Evolutionary conservation across 495 filamentous ascomycete species (phyloP).

Genomic region (Daldinia decipiens): DNA sequence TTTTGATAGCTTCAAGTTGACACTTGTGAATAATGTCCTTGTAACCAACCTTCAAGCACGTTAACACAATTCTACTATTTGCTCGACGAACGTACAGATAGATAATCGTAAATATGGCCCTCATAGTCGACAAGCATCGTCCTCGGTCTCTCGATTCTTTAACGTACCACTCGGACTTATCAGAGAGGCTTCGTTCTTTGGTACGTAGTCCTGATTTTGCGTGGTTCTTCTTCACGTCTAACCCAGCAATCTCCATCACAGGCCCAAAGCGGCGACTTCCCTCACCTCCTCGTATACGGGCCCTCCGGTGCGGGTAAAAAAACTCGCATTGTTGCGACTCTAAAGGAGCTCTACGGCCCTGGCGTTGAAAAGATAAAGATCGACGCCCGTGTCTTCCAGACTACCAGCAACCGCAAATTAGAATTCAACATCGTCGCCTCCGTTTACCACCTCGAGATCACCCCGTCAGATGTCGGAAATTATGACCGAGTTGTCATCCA

Average conservation of each 20-base stretch:
- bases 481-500: slow-evolving; percentile 96
- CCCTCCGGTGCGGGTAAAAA: slow-evolving; percentile 98
- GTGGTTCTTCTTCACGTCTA: slow-evolving; percentile 17
- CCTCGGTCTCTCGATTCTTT: slow-evolving; percentile 88
- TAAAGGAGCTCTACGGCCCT: slow-evolving; percentile 90
- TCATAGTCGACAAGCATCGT: slow-evolving; percentile 94
- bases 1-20: neutral
- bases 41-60: neutral
- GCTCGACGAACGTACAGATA: neutral
- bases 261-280: slow-evolving; percentile 97
- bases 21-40: slow-evolving; percentile 8
- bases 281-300: slow-evolving; percentile 95
- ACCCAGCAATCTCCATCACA: slow-evolving; percentile 50
- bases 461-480: slow-evolving; percentile 94
- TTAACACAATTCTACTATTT: neutral
- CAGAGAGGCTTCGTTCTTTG: slow-evolving; percentile 84
- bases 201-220: slow-evolving; percentile 61
- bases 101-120: slow-evolving; percentile 57
- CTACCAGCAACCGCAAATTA: slow-evolving; percentile 92
- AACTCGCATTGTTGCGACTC: slow-evolving; percentile 91
- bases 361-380: slow-evolving; percentile 98
- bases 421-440: slow-evolving; percentile 99
- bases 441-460: slow-evolving; percentile 97
- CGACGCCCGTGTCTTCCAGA: slow-evolving; percentile 94
- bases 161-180: slow-evolving; percentile 89